Conservation (phyloP, 2,329 filamentous ascomycete species). For the Lasiodiplodia sp. region DNA sequence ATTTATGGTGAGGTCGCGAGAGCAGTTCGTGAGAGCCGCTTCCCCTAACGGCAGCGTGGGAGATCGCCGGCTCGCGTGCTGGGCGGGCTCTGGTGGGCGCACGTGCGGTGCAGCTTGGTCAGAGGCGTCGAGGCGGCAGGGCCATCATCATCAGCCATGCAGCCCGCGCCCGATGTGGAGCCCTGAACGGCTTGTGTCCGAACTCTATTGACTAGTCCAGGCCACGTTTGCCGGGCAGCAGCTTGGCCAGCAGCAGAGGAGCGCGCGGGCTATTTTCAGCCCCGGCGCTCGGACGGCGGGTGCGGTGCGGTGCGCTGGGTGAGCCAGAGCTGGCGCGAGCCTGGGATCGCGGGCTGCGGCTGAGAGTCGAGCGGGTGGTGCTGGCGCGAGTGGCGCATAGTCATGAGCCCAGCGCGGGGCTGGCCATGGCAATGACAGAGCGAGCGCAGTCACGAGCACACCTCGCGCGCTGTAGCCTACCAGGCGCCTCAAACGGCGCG, state of each 20-base stretch:
- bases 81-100: not conserved
- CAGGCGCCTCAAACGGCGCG: constrained; percentile 14
- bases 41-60: constrained; percentile 25
- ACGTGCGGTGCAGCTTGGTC: constrained; percentile 17
- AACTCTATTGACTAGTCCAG: constrained; percentile 27
- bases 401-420: constrained; percentile 25
- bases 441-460: constrained; percentile 14
- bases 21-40: constrained; percentile 9
- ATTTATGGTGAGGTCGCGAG: constrained; percentile 9
- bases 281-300: constrained; percentile 2
- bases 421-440: constrained; percentile 10
- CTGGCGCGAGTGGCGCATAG: constrained; percentile 22
- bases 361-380: not conserved
- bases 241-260: constrained; percentile 6
- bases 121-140: constrained; percentile 16
- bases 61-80: constrained; percentile 21
- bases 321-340: not conserved
- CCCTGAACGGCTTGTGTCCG: constrained; percentile 22
- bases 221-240: constrained; percentile 17
- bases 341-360: not conserved
- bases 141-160: constrained; percentile 22
- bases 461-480: constrained; percentile 5
- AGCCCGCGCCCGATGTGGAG: constrained; percentile 17
- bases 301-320: constrained; percentile 3
- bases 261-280: constrained; percentile 23